Percentiles rank a stretch among this genome's conserved stretches.
Evolutionary conservation across 2,329 filamentous ascomycete species (phyloP).

Genomic region (Xylaria digitata): DNA sequence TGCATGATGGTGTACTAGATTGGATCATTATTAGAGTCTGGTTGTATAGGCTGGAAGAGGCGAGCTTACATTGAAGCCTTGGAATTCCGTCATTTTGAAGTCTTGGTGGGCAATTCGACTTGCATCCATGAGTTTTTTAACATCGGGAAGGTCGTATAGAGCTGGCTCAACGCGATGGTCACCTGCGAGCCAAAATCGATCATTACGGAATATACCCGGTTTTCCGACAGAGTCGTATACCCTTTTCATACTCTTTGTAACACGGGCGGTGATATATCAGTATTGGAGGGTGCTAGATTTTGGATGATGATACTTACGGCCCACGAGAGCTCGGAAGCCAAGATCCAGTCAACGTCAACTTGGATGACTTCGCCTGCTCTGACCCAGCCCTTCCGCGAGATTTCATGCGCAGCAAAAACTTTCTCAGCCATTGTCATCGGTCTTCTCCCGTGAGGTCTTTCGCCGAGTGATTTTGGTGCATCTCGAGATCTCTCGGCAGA

Average conservation of each 20-base stretch:
- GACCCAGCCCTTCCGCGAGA: slow-evolving; percentile 51
- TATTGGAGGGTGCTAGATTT: background rate
- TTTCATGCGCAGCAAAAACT: slow-evolving; percentile 58
- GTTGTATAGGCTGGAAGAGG: too few relatives aligned
- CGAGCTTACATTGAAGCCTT: slow-evolving; percentile 36
- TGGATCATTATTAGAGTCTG: background rate
- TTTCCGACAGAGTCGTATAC: slow-evolving; percentile 55
- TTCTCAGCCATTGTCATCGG: slow-evolving; percentile 59
- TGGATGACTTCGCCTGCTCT: slow-evolving; percentile 55
- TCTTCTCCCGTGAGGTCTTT: slow-evolving; percentile 40
- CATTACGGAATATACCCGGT: slow-evolving; percentile 60
- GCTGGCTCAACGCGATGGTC: slow-evolving; percentile 62
- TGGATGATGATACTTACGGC: slow-evolving; percentile 19
- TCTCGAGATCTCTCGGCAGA: slow-evolving; percentile 42
- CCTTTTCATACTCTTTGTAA: slow-evolving; percentile 52
- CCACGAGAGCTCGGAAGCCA: slow-evolving; percentile 59
- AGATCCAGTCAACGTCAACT: slow-evolving; percentile 59
- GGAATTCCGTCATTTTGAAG: slow-evolving; percentile 58
- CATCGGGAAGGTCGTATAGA: slow-evolving; percentile 51
- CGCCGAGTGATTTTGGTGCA: slow-evolving; percentile 1
- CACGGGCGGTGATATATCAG: background rate
- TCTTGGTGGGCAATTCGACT: slow-evolving; percentile 52
- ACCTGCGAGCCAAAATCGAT: slow-evolving; percentile 62
- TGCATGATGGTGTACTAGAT: slow-evolving; percentile 56
- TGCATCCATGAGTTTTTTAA: slow-evolving; percentile 51